Percentiles rank a stretch among this genome's conserved stretches.
Evolutionary conservation across 139 green algal species (phyloP).

Genomic region (Chlorella sp.): DNA sequence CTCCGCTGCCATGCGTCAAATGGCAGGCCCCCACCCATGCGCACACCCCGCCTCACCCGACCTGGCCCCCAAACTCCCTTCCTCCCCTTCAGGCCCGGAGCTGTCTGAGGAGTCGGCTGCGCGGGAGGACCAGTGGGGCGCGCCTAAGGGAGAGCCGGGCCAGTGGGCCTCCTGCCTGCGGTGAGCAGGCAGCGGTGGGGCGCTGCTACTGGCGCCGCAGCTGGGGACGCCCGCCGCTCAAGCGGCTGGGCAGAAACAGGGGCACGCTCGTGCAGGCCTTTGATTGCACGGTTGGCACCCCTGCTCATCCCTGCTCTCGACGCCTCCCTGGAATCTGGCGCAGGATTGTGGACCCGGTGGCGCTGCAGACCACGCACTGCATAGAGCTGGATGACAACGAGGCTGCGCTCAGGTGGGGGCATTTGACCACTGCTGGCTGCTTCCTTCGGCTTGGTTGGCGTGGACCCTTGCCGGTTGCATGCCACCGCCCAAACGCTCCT

Average conservation of each 20-base stretch:
- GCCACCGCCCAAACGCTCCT: too few species aligned
- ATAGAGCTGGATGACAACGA: slow-evolving; percentile 92
- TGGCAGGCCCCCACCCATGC: too few species aligned
- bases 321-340: too few species aligned
- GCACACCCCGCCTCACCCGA: too few species aligned
- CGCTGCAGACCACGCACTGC: slow-evolving; percentile 63
- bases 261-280: neutral
- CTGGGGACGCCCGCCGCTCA: neutral
- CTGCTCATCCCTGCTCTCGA: too few species aligned
- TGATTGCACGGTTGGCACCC: too few species aligned
- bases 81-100: slow-evolving; percentile 50
- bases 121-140: slow-evolving; percentile 82
- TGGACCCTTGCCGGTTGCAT: too few species aligned
- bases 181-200: neutral
- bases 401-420: slow-evolving; percentile 59
- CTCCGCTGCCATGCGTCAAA: too few species aligned
- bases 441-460: slow-evolving; percentile 24
- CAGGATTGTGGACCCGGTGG: slow-evolving; percentile 74
- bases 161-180: slow-evolving; percentile 93
- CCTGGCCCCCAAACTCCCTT: too few species aligned
- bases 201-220: neutral
- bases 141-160: slow-evolving; percentile 66
- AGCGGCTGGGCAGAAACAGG: neutral
- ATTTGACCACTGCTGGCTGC: too few species aligned
- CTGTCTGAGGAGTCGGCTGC: slow-evolving; percentile 75